Percentiles rank a stretch among this genome's conserved stretches.
phyloP scores from a whole-genome alignment of 805 yeast genomes.

The Yarrowia deformans region DNA sequence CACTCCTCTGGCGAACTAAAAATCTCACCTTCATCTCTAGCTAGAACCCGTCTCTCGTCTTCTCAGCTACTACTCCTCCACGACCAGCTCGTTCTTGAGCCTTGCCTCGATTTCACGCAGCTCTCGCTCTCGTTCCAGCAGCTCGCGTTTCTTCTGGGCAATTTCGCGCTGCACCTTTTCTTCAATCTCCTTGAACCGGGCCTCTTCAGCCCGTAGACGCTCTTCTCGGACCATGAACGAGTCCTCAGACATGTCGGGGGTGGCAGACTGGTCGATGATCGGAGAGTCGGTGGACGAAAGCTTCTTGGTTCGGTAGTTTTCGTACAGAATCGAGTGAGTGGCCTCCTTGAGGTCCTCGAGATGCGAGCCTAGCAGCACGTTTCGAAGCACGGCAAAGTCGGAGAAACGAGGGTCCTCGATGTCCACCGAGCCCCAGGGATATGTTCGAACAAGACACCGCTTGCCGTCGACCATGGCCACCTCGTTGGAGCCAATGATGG shows the following conservation, averaged over 20 bases:
- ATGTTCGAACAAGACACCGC: constrained; percentile 54
- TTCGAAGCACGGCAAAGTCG: constrained; percentile 56
- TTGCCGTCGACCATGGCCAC: constrained; percentile 15
- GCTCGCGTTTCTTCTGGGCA: constrained; percentile 51
- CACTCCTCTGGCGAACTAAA: constrained; percentile 14
- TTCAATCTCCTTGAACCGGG: constrained; percentile 51
- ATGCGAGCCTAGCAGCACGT: constrained; percentile 76
- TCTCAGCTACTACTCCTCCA: constrained; percentile 22
- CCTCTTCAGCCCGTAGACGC: constrained; percentile 52
- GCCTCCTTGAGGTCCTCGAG: constrained; percentile 80
- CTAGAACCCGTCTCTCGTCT: not conserved
- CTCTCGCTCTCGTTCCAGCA: constrained; percentile 53
- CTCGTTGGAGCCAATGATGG: constrained; percentile 55
- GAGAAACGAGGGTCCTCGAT: constrained; percentile 50
- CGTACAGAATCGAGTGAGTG: constrained; percentile 78
- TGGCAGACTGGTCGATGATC: constrained; percentile 43
- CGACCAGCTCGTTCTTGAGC: constrained; percentile 40
- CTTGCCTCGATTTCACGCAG: constrained; percentile 53
- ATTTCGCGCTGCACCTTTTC: constrained; percentile 52
- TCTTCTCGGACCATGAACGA: constrained; percentile 53
- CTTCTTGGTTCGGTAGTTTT: constrained; percentile 78
- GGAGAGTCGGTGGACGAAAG: constrained; percentile 53
- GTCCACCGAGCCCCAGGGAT: constrained; percentile 67
- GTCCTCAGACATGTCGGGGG: constrained; percentile 53
- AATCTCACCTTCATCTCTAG: not conserved